Percentiles rank a stretch among this genome's conserved stretches.
These are phyloP conservation scores for Blastobotrys proliferans DNA, from an alignment of 1,139 yeast species.

Conservation along the genomic window DNA sequence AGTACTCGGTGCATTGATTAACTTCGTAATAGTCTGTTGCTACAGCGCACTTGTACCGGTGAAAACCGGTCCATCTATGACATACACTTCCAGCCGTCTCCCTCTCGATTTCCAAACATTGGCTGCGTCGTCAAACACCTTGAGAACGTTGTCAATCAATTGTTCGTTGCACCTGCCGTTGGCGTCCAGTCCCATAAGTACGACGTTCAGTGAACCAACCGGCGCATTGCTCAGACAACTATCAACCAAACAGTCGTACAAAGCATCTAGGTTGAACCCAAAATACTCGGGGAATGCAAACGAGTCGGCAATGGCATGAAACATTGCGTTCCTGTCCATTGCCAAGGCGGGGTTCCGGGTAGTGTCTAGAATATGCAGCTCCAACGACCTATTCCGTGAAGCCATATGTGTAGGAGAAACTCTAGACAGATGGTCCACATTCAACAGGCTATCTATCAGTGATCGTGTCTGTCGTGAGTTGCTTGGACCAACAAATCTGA, in stretches of 20 bases:
- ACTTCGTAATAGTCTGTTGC: no score
- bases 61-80: constrained; percentile 5
- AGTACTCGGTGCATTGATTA: no score
- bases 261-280: constrained; percentile 19
- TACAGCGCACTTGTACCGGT: background rate
- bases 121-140: background rate
- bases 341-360: background rate
- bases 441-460: no score
- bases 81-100: background rate
- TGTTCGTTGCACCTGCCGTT: background rate
- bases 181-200: background rate
- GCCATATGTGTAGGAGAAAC: no score
- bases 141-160: background rate
- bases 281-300: constrained; percentile 20
- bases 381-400: no score
- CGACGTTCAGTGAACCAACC: background rate
- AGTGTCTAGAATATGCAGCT: constrained; percentile 6
- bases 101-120: background rate
- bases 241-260: constrained; percentile 20
- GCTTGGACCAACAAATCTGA: no score
- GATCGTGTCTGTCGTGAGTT: no score
- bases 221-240: background rate
- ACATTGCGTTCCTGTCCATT: constrained; percentile 10
- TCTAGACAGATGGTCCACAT: no score
- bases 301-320: constrained; percentile 18